Evolutionary conservation across 2,329 filamentous ascomycete genomes (phyloP).

Genomic region (Aspergillus neotritici): DNA sequence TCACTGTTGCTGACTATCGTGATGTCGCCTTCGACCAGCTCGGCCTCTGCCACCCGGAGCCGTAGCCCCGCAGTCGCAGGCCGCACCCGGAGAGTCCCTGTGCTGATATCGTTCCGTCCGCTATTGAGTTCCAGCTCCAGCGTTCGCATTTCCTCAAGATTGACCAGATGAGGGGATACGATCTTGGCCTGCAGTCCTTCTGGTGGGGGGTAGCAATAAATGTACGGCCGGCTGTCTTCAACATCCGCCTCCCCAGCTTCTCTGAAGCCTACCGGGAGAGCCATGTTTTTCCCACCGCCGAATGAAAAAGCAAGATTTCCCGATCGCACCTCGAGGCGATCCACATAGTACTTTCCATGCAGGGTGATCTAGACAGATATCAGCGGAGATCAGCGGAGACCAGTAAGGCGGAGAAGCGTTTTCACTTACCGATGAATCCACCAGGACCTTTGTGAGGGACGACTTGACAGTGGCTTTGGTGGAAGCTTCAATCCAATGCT

Average conservation of each 20-base stretch:
- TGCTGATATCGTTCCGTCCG: slow-evolving; percentile 64
- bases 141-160: slow-evolving; percentile 72
- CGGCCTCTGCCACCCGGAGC: slow-evolving; percentile 49
- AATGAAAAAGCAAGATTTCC: slow-evolving; percentile 37
- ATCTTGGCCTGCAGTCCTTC: slow-evolving; percentile 65
- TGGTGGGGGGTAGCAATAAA: slow-evolving; percentile 68
- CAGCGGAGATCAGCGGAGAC: background rate
- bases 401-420: slow-evolving; percentile 2
- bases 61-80: slow-evolving; percentile 57
- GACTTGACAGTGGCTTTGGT: slow-evolving; percentile 47
- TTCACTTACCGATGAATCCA: slow-evolving; percentile 44
- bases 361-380: slow-evolving; percentile 32
- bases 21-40: slow-evolving; percentile 38
- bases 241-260: slow-evolving; percentile 28
- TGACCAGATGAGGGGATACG: slow-evolving; percentile 61
- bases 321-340: slow-evolving; percentile 58
- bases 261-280: slow-evolving; percentile 32
- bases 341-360: slow-evolving; percentile 67
- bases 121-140: slow-evolving; percentile 68
- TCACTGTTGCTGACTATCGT: slow-evolving; percentile 39
- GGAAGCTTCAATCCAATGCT: slow-evolving; percentile 59
- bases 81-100: slow-evolving; percentile 48
- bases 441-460: slow-evolving; percentile 49
- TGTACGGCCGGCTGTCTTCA: slow-evolving; percentile 52
- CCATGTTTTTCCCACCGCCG: slow-evolving; percentile 22